Evolutionary conservation across 2,329 filamentous ascomycete genomes (phyloP), one percentile per base, ranked within the genome.

Genomic region (Paramyrothecium roridum): DNA sequence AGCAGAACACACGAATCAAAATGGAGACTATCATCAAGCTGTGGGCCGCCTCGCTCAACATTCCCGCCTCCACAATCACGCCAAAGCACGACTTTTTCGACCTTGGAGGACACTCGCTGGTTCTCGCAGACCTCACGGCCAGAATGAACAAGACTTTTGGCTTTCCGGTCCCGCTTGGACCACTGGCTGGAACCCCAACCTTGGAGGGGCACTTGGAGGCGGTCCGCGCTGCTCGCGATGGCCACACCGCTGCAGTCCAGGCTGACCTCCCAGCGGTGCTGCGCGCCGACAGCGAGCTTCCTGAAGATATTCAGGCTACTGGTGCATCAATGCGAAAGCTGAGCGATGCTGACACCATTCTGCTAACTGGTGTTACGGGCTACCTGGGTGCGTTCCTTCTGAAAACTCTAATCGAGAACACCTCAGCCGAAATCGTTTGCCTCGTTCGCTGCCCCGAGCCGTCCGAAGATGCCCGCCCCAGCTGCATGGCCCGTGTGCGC

Each of bases 41-140:
- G 53, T 93, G 90, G 90, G 87, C 89, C 2, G 78, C 83, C 2
- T 83, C 86, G 23, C 77, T 93, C 16, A 85, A 87, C 58, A 81
- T 88, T n/a, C 80, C 87, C 0, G 73, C 78, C 11, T 79, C 73
- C 45, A 77, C 81, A 20, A 82, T 93, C 22, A 88, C 87, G 65
- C 81, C 76, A 2, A 85, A 90, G 58, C 86, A 91, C 67, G 88
- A 86, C 68, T 93, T 93, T 71, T 93, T 93, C 67, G 90, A 93
- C 57, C 76, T 93, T 2, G 90, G 90, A 37, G 90, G 90, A 0
- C 90, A 93, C 70, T 92, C 89, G 0, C 74, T 93, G 53, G 85
- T 85, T 2, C 81, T 93, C n/a, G 90, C 90, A 0, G 87, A 91
- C 57, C 79, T 93, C 23, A 85, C 89, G n/a, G 85, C 85, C 23